Conservation (phyloP, 345 rosid species). For the Lepidium africanum region DNA sequence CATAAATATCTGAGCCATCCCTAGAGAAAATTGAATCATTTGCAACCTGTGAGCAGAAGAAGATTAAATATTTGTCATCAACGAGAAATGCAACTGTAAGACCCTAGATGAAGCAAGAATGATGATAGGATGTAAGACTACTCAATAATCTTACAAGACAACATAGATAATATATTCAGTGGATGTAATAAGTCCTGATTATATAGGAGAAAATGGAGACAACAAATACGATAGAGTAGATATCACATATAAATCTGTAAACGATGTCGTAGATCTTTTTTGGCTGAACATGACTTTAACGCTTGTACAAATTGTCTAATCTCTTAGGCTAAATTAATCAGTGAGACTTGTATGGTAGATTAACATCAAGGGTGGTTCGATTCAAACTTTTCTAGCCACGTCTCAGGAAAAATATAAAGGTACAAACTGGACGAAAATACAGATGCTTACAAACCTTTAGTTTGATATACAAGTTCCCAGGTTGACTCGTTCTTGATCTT, state of each 20-base stretch:
- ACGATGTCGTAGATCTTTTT: background rate
- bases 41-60: constrained; percentile 50
- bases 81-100: constrained; percentile 7
- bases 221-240: constrained; percentile 3
- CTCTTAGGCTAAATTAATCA: constrained; percentile 4
- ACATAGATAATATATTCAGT: background rate
- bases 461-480: constrained; percentile 68
- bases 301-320: background rate
- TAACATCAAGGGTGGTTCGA: background rate
- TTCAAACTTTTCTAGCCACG: background rate
- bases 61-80: constrained; percentile 8
- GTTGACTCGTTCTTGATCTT: constrained; percentile 48
- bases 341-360: background rate
- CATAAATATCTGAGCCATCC: constrained; percentile 87
- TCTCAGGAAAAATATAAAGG: background rate
- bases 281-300: background rate
- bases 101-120: background rate
- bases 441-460: constrained; percentile 49
- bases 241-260: background rate
- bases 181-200: background rate
- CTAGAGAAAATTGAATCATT: constrained; percentile 69
- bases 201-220: background rate
- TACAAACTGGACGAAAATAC: background rate
- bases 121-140: background rate
- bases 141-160: background rate